Evolutionary conservation across 441 rosid genomes (phyloP), one percentile per base, ranked within the genome.

Genomic region (Jatropha podagrica): DNA sequence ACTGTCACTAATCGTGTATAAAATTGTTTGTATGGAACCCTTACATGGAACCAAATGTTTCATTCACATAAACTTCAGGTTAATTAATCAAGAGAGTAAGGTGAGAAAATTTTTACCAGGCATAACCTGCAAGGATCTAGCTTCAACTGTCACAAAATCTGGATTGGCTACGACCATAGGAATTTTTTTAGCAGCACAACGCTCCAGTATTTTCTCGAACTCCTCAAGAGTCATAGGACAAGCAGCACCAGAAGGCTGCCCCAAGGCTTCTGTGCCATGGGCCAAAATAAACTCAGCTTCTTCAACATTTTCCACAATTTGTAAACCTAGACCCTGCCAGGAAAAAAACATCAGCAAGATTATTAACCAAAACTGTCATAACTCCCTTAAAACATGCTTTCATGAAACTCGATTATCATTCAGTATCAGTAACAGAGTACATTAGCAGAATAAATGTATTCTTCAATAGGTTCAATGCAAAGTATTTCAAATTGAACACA

Each of bases 101-200:
- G 40, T 20, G 41, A 73, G 13, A 64, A 49, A 65, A 73, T 63
- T 71, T 73, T 85, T 82, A 91, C 98, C 99, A 18, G 99, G 99
- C 98, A 93, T 95, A 82, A 93, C 85, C 2, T 83, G 90, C 73
- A 91, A 84, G 65, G 84, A 88, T 79, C 91, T 93, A 65, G 96
- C 96, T 83, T 95, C 99, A 42, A 95, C 97, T 55, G 97, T 93
- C 60, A 93, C 97, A 69, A 82, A 95, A 78, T 93, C 98, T 74
- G 96, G 99, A 85, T 93, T 95, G 32, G 95, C 97, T 60, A 95
- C 99, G 18, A 93, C 87, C 98, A 95, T 89, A 9, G 98, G 99
- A 74, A 95, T 87, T 78, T 76, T 82, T 86, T 83, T 80, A 83
- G 86, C 83, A 72, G 89, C 97, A 77, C 94, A 86, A 20, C 41